These are phyloP conservation scores for Kuraishia ogatae DNA, from an alignment of 805 yeast genomes.

Conservation along the genomic window DNA sequence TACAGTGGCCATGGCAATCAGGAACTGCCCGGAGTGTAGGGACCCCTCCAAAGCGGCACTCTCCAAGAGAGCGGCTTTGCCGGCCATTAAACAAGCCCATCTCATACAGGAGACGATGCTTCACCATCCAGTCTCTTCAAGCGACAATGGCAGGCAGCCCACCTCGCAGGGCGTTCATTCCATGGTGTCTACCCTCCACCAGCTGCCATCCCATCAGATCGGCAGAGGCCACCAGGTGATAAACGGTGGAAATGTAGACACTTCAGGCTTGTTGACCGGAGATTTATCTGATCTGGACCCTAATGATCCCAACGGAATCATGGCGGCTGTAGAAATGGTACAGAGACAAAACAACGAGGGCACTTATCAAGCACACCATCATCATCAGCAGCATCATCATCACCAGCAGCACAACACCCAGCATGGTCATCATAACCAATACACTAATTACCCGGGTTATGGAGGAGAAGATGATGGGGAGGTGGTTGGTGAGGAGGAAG, in stretches of 20 bases:
- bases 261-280: slow-evolving; percentile 21
- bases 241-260: slow-evolving; percentile 16
- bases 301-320: slow-evolving; percentile 28
- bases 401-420: slow-evolving; percentile 12
- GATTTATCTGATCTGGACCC: slow-evolving; percentile 30
- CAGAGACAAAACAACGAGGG: slow-evolving; percentile 21
- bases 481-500: not conserved
- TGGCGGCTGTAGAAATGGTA: slow-evolving; percentile 56
- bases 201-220: slow-evolving; percentile 9
- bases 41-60: slow-evolving; percentile 23
- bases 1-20: slow-evolving; percentile 72
- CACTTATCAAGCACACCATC: slow-evolving; percentile 8
- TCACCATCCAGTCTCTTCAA: not conserved
- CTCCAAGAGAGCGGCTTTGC: slow-evolving; percentile 11
- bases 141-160: not conserved
- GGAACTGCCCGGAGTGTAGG: slow-evolving; percentile 68
- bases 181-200: slow-evolving; percentile 4
- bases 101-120: slow-evolving; percentile 7
- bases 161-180: slow-evolving; percentile 1
- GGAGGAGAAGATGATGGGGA: slow-evolving; percentile 5
- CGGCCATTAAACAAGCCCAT: slow-evolving; percentile 12
- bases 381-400: slow-evolving; percentile 8
- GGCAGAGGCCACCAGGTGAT: slow-evolving; percentile 8
- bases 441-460: slow-evolving; percentile 8
- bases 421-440: slow-evolving; percentile 9